These are phyloP conservation scores for Glycine latifolia DNA, from an alignment of 306 rosid species.

Conservation along the genomic window DNA sequence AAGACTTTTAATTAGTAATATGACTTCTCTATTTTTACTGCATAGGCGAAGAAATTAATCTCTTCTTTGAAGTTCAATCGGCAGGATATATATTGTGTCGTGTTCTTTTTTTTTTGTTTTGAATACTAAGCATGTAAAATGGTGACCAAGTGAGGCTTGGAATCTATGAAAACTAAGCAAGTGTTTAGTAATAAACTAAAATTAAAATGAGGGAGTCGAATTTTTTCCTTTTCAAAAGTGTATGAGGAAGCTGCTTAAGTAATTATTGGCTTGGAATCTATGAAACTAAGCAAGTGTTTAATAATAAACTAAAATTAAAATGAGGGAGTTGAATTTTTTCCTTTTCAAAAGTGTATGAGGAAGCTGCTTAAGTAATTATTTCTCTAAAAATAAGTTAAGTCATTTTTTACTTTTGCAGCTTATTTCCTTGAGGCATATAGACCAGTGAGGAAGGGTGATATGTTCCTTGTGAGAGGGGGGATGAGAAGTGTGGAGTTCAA, in stretches of 20 bases:
- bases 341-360: neutral
- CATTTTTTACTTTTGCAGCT: slow-evolving; percentile 61
- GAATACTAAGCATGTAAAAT: neutral
- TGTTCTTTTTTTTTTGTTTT: neutral
- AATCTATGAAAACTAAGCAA: neutral
- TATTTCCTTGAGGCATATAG: slow-evolving; percentile 94
- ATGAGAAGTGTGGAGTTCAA: slow-evolving; percentile 99
- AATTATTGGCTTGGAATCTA: neutral
- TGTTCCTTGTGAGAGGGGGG: slow-evolving; percentile 98
- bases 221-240: neutral
- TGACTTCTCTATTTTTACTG: neutral
- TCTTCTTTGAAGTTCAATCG: neutral
- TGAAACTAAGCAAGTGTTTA: neutral
- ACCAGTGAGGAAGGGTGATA: slow-evolving; percentile 92
- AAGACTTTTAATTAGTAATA: neutral
- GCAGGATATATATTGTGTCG: neutral
- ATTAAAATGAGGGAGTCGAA: neutral
- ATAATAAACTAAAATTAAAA: neutral
- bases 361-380: neutral
- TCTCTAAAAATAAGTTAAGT: too few relatives aligned
- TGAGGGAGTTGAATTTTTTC: neutral
- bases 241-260: neutral
- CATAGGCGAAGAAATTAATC: neutral
- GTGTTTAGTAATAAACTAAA: neutral
- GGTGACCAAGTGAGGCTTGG: neutral